Percentiles rank a stretch among this genome's conserved stretches.
phyloP scores from a whole-genome alignment of 2,329 filamentous ascomycete genomes.

The Botrytis fabae region DNA sequence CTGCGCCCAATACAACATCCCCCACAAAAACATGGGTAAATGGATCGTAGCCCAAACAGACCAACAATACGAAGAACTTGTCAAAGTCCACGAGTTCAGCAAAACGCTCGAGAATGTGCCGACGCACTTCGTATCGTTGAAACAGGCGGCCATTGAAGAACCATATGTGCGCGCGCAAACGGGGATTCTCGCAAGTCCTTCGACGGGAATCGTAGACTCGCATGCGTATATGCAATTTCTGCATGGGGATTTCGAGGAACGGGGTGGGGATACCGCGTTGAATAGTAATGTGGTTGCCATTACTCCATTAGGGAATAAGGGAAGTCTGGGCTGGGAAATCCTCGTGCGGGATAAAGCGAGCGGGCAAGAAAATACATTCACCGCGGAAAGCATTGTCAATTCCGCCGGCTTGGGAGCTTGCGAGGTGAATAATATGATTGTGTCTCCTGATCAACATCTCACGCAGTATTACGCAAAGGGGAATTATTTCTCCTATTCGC shows the following conservation, averaged over 20 bases:
- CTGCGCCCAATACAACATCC: constrained; percentile 66
- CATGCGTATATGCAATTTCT: constrained; percentile 83
- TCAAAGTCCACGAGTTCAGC: constrained; percentile 51
- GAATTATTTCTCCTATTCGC: constrained; percentile 85
- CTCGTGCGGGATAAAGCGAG: constrained; percentile 50
- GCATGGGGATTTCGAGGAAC: constrained; percentile 72
- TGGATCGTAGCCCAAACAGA: constrained; percentile 90
- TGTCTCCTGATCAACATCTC: constrained; percentile 56
- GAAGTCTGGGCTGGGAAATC: constrained; percentile 68
- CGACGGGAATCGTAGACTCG: constrained; percentile 87
- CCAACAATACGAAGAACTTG: constrained; percentile 54
- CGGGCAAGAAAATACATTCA: constrained; percentile 59
- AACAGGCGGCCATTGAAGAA: constrained; percentile 65
- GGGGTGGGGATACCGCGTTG: constrained; percentile 72
- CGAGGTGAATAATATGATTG: constrained; percentile 77
- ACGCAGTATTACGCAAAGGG: constrained; percentile 86
- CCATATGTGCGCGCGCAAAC: constrained; percentile 71
- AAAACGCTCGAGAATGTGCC: constrained; percentile 57
- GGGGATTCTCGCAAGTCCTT: constrained; percentile 79
- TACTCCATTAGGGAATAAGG: constrained; percentile 42
- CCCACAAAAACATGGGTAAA: constrained; percentile 76
- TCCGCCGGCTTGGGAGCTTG: constrained; percentile 80
- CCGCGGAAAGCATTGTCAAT: constrained; percentile 77
- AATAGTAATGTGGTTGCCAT: constrained; percentile 65
- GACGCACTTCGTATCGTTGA: constrained; percentile 64